A percentile compares a stretch with the other conserved stretches of the same genome.
Evolutionary conservation across 805 yeast species (phyloP).

Genomic region (Pichia deserticola): DNA sequence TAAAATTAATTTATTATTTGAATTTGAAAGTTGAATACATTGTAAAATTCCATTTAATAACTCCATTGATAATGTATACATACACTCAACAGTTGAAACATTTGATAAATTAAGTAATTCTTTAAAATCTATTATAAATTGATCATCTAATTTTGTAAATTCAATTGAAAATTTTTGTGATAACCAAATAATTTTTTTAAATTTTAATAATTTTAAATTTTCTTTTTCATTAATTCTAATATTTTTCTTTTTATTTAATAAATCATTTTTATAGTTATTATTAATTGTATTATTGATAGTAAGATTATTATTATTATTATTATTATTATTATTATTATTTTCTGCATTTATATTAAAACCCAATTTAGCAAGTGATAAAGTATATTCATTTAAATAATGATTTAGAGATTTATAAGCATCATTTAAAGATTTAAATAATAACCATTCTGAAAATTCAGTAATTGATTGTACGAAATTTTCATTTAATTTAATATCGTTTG

Average conservation of each 20-base stretch:
- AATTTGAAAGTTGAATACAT: constrained; percentile 19
- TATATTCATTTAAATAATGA: not conserved
- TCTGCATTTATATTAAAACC: not conserved
- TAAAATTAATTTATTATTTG: constrained; percentile 20
- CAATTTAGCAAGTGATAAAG: constrained; percentile 1
- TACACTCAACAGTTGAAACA: constrained; percentile 25
- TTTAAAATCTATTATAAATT: constrained; percentile 23
- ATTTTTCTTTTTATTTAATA: not conserved
- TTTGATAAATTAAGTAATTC: constrained; percentile 22
- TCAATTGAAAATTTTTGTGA: constrained; percentile 23
- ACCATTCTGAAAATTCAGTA: constrained; percentile 11
- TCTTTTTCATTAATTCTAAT: constrained; percentile 3
- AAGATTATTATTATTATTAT: too few species aligned
- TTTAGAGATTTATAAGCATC: not conserved
- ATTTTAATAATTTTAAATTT: constrained; percentile 14
- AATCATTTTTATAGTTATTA: not conserved
- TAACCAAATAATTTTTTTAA: constrained; percentile 28
- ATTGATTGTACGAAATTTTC: constrained; percentile 15
- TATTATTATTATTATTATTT: too few species aligned
- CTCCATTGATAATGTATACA: constrained; percentile 24
- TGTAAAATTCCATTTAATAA: constrained; percentile 22
- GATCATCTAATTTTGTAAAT: constrained; percentile 19
- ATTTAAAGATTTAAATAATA: not conserved
- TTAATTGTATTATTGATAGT: too few species aligned
- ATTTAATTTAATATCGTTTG: constrained; percentile 9